A percentile compares a stretch with the other conserved stretches of the same genome.
These are phyloP conservation scores for Tricholoma saponaceum DNA, from an alignment of 768 basidiomycete species.

Conservation along the genomic window DNA sequence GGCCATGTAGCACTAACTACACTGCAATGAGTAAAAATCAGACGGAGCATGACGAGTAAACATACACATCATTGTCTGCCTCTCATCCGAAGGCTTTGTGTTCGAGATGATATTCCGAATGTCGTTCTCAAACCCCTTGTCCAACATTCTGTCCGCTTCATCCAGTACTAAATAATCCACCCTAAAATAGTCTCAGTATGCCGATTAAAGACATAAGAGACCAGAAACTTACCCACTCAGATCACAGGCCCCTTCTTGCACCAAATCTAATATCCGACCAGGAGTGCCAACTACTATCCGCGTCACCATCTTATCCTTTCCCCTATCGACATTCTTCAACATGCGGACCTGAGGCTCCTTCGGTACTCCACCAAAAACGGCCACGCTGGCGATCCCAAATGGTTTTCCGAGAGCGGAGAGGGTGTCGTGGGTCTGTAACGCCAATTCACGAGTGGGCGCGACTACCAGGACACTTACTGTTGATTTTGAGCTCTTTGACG, in stretches of 20 bases:
- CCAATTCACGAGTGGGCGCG: slow-evolving; percentile 94
- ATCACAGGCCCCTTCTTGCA: slow-evolving; percentile 81
- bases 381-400: slow-evolving; percentile 76
- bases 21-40: slow-evolving; percentile 1
- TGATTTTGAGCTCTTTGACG: slow-evolving; percentile 22
- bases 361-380: slow-evolving; percentile 92
- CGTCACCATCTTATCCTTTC: slow-evolving; percentile 45
- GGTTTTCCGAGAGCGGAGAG: slow-evolving; percentile 69
- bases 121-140: slow-evolving; percentile 98
- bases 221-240: slow-evolving; percentile 56
- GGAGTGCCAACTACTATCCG: slow-evolving; percentile 94
- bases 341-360: slow-evolving; percentile 78
- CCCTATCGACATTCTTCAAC: slow-evolving; percentile 51
- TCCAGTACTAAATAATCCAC: slow-evolving; percentile 93
- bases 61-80: slow-evolving; percentile 95
- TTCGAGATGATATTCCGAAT: slow-evolving; percentile 84
- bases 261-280: slow-evolving; percentile 89
- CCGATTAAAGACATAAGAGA: not conserved
- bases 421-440: slow-evolving; percentile 90
- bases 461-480: slow-evolving; percentile 71
- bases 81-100: slow-evolving; percentile 59
- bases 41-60: slow-evolving; percentile 14
- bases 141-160: slow-evolving; percentile 97
- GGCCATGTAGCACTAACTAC: slow-evolving; percentile 99
- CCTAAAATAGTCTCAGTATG: slow-evolving; percentile 30